Conservation (phyloP, 768 basidiomycete species). For the Podaxis sp. region DNA sequence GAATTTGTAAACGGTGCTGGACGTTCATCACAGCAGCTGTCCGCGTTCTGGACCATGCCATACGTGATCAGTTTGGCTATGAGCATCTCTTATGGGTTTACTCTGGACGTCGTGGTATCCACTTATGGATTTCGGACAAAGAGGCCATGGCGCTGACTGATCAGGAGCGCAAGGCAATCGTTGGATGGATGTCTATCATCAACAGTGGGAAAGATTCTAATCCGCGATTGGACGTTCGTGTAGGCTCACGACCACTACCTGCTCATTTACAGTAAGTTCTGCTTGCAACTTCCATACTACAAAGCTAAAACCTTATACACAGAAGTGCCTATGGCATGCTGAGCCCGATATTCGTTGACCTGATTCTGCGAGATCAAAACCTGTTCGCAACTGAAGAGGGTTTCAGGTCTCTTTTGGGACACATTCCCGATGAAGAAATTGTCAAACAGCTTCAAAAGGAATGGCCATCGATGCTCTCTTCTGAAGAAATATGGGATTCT, state of each 20-base stretch:
- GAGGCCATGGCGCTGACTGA: conserved; percentile 89
- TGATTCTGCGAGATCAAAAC: conserved; percentile 82
- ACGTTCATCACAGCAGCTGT: conserved; percentile 91
- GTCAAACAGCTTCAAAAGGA: conserved; percentile 43
- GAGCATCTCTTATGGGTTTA: conserved; percentile 94
- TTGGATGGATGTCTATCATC: conserved; percentile 83
- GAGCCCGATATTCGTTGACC: conserved; percentile 49
- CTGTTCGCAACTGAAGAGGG: conserved; percentile 69
- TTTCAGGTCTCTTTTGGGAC: conserved; percentile 67
- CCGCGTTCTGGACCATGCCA: conserved; percentile 70
- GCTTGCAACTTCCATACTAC: neutral
- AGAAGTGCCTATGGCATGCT: conserved; percentile 49
- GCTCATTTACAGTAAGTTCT: conserved; percentile 65
- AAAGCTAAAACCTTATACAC: neutral
- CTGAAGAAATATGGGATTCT: conserved; percentile 72
- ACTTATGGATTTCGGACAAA: conserved; percentile 93
- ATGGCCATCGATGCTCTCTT: conserved; percentile 59
- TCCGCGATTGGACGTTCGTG: conserved; percentile 77
- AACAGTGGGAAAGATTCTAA: conserved; percentile 75
- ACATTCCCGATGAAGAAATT: conserved; percentile 62
- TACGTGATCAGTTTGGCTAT: conserved; percentile 91
- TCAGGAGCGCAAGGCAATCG: conserved; percentile 81
- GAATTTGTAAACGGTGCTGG: conserved; percentile 94
- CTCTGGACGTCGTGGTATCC: conserved; percentile 97
- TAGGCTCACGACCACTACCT: conserved; percentile 47